Percentiles rank a stretch among this genome's conserved stretches.
Conservation (phyloP, 2,329 filamentous ascomycete species). For the Penicillium italicum region DNA sequence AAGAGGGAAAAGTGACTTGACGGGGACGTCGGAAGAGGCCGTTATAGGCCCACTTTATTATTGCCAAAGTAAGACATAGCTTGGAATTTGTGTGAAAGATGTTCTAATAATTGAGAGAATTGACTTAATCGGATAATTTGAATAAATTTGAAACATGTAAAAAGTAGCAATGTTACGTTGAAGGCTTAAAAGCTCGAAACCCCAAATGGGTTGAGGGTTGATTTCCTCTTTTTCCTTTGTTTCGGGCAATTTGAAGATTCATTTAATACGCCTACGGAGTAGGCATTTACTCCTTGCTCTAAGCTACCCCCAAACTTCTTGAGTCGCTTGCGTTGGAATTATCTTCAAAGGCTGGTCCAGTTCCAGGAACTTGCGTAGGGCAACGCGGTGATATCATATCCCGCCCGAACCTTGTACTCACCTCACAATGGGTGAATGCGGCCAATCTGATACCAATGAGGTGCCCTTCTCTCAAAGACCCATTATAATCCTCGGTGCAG, state of each 20-base stretch:
- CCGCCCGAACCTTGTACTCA: neutral
- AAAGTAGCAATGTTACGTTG: neutral
- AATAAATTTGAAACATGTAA: neutral
- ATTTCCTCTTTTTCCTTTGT: neutral
- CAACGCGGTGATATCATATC: neutral
- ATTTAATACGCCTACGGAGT: neutral
- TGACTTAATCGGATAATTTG: neutral
- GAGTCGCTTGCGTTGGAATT: neutral
- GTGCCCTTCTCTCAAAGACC: slow-evolving; percentile 35
- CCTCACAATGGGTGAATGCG: slow-evolving; percentile 20
- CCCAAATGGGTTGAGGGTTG: neutral
- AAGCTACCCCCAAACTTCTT: neutral
- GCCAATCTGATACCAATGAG: slow-evolving; percentile 21
- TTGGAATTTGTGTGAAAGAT: neutral
- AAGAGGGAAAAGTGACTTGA: neutral
- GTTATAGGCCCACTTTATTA: slow-evolving; percentile 10
- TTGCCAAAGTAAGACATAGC: slow-evolving; percentile 7
- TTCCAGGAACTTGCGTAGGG: neutral
- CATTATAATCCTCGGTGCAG: slow-evolving; percentile 38
- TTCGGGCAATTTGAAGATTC: neutral
- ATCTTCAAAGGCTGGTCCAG: neutral
- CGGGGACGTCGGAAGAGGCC: slow-evolving; percentile 2
- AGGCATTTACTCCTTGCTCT: neutral
- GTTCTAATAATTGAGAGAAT: too few relatives aligned
- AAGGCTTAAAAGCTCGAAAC: neutral